Base-by-base conservation (phyloP, 495 filamentous ascomycete species). In the Neurospora sp. region DNA sequence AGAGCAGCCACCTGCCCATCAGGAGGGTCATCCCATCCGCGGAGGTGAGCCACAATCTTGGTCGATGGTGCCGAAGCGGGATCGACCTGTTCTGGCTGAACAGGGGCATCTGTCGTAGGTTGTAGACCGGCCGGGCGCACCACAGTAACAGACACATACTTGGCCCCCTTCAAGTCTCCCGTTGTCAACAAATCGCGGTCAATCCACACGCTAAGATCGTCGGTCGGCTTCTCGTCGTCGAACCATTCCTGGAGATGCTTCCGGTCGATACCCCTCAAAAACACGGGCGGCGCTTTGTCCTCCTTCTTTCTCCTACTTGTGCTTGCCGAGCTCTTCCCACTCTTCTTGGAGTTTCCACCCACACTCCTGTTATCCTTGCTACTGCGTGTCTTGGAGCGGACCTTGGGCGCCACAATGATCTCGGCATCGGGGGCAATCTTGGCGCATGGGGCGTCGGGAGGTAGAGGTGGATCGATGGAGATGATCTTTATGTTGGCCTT, bases 331-430 rank as follows among this genome's bases (percentile, higher is more conserved):
- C 92, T 97, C 82, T 88, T 90, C 38, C 87, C 92, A 76, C 93
- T 97, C 77, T 88, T 91, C 70, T 88, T 84, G 11, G 89, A 86
- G 83, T 81, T 91, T 69, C 84, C 82, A 5, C 91, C 88, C 27
- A 93, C 90, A 80, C 92, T 98, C 75, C 89, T 87, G 79, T 83
- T 93, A 37, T 87, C 87, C 69, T 88, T 87, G 46, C 81, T 82
- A 40, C 84, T 82, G 66, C 82, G 81, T 37, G 80, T 77, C 70
- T 87, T 87, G 35, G 84, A 77, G 68, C 86, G 81, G 0, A 82
- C 90, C 81, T 99, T 99, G 1, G 96, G 96, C 5, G 96, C 95
- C 35, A 99, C 96, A 73, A 97, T 94, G 69, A 98, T 94, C 82
- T 99, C 96, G 27, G 93, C 95, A 79, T 98, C 94, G 0, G 94